These are phyloP conservation scores for Cryoendolithus antarcticus DNA, from an alignment of 2,329 filamentous ascomycete species.

Conservation along the genomic window DNA sequence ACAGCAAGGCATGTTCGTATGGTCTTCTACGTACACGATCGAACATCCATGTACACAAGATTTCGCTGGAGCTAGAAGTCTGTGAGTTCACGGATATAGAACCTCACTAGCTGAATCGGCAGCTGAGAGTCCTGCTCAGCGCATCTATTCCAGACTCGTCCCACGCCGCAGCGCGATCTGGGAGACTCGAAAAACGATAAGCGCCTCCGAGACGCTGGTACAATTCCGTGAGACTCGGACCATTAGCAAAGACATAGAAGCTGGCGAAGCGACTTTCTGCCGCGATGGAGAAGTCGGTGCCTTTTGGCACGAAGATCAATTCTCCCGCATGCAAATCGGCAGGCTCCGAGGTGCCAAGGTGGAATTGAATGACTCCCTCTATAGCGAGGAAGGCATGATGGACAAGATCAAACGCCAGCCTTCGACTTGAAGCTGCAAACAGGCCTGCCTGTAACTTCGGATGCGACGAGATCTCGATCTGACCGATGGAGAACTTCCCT, in stretches of 20 bases:
- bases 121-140: not conserved
- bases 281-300: constrained; percentile 32
- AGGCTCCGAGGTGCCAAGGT: constrained; percentile 24
- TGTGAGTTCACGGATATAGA: not conserved
- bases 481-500: constrained; percentile 41
- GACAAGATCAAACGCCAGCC: constrained; percentile 33
- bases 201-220: constrained; percentile 22
- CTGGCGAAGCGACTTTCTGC: constrained; percentile 37
- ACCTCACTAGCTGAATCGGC: not conserved
- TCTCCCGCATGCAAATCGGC: constrained; percentile 34
- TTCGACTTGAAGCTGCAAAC: constrained; percentile 18
- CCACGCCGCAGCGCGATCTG: constrained; percentile 9
- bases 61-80: no score
- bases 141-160: not conserved
- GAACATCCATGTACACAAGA: no score
- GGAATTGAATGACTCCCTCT: constrained; percentile 35
- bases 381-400: constrained; percentile 42
- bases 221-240: constrained; percentile 35
- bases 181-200: constrained; percentile 10
- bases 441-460: constrained; percentile 23
- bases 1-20: no score
- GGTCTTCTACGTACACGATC: no score
- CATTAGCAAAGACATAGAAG: constrained; percentile 37
- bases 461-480: constrained; percentile 34
- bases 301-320: constrained; percentile 37